These are phyloP conservation scores for Colletotrichum cordylinicola DNA, from an alignment of 2,329 filamentous ascomycete species.

Conservation along the genomic window DNA sequence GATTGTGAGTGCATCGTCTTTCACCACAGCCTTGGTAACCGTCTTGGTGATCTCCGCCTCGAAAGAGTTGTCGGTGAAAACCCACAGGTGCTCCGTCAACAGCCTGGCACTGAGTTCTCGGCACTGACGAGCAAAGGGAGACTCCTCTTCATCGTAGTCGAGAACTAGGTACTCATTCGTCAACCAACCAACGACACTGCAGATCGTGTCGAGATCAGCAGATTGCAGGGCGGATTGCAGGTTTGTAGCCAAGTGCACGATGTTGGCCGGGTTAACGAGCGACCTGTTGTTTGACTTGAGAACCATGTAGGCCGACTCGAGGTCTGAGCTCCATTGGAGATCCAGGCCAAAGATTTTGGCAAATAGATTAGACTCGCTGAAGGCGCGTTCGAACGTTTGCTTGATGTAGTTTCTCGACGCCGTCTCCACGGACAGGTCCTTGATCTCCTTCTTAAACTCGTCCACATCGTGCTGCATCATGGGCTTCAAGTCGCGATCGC, in stretches of 20 bases:
- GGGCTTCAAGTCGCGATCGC: conserved; percentile 59
- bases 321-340: conserved; percentile 54
- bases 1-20: conserved; percentile 57
- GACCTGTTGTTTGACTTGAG: conserved; percentile 56
- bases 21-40: conserved; percentile 53
- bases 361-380: conserved; percentile 60
- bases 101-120: conserved; percentile 62
- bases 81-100: conserved; percentile 63
- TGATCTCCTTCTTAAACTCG: conserved; percentile 58
- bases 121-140: conserved; percentile 57
- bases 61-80: conserved; percentile 59
- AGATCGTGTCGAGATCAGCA: conserved; percentile 54
- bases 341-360: conserved; percentile 62
- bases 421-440: conserved; percentile 55
- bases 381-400: conserved; percentile 64
- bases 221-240: conserved; percentile 55
- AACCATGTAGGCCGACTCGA: conserved; percentile 55
- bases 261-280: conserved; percentile 59
- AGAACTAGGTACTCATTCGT: conserved; percentile 62
- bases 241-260: conserved; percentile 55
- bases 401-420: conserved; percentile 64
- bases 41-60: conserved; percentile 61
- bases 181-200: conserved; percentile 63
- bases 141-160: conserved; percentile 62
- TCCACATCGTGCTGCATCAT: conserved; percentile 61